Percentiles rank a stretch among this genome's conserved stretches.
Conservation (phyloP, 73 alveolate species). For the Paramecium bursaria region DNA sequence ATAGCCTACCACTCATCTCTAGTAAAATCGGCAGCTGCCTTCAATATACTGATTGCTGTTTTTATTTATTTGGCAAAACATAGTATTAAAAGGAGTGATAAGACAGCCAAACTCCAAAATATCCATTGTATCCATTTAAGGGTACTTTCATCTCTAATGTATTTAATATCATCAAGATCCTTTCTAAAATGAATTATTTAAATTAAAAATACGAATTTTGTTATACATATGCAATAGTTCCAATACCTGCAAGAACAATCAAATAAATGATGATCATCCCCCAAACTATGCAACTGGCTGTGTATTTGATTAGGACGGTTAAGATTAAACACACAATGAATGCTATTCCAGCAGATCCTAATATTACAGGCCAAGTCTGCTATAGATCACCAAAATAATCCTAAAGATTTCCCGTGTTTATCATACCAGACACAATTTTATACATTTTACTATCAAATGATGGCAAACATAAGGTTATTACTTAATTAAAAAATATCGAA, state of each 20-base stretch:
- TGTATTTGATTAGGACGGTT: slow-evolving; percentile 31
- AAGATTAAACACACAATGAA: slow-evolving; percentile 5
- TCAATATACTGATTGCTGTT: slow-evolving; percentile 80
- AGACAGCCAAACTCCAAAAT: slow-evolving; percentile 63
- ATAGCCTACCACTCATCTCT: slow-evolving; percentile 66
- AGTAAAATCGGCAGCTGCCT: slow-evolving; percentile 78
- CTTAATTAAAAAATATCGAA: no score
- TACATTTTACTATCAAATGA: neutral
- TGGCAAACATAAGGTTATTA: slow-evolving; percentile 44
- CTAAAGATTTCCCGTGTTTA: neutral
- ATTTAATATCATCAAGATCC: slow-evolving; percentile 72
- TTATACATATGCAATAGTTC: slow-evolving; percentile 30
- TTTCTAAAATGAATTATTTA: no score
- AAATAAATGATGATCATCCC: slow-evolving; percentile 28
- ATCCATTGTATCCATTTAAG: slow-evolving; percentile 70
- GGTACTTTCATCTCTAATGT: slow-evolving; percentile 63
- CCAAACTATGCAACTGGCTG: slow-evolving; percentile 68
- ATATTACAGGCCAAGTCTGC: slow-evolving; percentile 51
- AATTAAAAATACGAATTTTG: no score
- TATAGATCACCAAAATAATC: slow-evolving; percentile 27
- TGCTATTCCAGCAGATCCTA: slow-evolving; percentile 62
- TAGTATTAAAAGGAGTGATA: slow-evolving; percentile 74
- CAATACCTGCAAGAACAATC: slow-evolving; percentile 3
- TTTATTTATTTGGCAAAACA: slow-evolving; percentile 79
- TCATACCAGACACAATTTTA: neutral